Evolutionary conservation across 2,329 filamentous ascomycete species (phyloP).

Genomic region (Helotiales sp.): DNA sequence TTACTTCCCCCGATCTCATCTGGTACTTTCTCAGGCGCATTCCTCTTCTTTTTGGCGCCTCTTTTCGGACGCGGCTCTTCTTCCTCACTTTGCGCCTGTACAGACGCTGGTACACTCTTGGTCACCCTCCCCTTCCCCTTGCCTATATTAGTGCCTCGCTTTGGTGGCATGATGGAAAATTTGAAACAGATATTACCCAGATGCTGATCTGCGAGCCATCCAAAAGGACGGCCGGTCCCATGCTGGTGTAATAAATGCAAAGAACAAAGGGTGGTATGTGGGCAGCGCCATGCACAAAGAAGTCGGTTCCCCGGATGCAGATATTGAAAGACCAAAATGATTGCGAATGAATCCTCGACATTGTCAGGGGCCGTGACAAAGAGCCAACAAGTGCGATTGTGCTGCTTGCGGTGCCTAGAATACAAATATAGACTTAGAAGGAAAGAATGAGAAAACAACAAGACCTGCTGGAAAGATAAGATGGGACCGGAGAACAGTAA

Average conservation of each 20-base stretch:
- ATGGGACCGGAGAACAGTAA: too few species aligned
- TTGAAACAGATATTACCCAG: too few species aligned
- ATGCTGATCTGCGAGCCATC: not conserved
- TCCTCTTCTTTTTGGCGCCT: not conserved
- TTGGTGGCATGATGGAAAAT: not conserved
- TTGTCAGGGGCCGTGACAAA: not conserved
- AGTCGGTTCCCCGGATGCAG: not conserved
- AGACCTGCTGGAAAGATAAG: too few species aligned
- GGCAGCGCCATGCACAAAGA: not conserved
- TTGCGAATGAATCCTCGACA: not conserved
- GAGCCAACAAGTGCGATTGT: not conserved
- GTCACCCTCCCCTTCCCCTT: not conserved
- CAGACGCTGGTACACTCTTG: not conserved
- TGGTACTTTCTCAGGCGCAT: not conserved
- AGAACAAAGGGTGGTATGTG: not conserved
- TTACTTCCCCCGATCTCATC: not conserved
- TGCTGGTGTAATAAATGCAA: not conserved
- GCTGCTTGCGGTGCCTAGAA: not conserved
- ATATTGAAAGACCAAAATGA: not conserved
- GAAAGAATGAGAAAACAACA: not conserved
- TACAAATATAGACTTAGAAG: not conserved
- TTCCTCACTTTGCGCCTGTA: not conserved
- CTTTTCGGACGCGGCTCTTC: not conserved
- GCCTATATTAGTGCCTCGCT: not conserved
- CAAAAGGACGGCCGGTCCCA: not conserved